phyloP scores from a whole-genome alignment of 2,329 filamentous ascomycete species.

The Gaeumannomyces sp. region DNA sequence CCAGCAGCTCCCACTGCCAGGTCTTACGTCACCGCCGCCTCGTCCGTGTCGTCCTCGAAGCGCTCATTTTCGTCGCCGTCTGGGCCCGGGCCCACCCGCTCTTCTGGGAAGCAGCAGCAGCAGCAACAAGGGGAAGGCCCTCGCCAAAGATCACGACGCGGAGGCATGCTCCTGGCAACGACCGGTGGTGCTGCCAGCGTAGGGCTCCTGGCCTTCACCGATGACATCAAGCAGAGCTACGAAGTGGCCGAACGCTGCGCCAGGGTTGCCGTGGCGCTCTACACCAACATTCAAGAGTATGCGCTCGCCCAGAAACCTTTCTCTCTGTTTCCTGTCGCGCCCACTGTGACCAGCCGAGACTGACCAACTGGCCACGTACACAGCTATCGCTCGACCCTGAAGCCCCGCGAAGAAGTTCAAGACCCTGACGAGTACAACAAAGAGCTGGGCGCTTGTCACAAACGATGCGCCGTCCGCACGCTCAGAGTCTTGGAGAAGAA shows the following conservation, averaged over 20 bases:
- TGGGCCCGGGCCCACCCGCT: background rate
- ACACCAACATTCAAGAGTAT: slow-evolving; percentile 84
- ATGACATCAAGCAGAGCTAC: slow-evolving; percentile 71
- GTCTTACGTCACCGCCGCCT: background rate
- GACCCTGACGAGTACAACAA: slow-evolving; percentile 59
- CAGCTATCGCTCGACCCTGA: slow-evolving; percentile 85
- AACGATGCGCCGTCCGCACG: slow-evolving; percentile 85
- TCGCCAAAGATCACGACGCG: slow-evolving; percentile 16
- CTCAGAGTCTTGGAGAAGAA: slow-evolving; percentile 86
- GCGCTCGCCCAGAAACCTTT: slow-evolving; percentile 2
- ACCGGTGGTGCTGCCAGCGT: slow-evolving; percentile 42
- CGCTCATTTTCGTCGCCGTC: background rate
- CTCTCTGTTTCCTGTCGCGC: background rate
- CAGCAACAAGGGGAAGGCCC: slow-evolving; percentile 13
- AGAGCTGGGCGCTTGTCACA: slow-evolving; percentile 78
- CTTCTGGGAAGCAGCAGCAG: background rate
- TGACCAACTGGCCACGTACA: background rate
- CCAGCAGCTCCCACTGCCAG: background rate
- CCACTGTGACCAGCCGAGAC: background rate
- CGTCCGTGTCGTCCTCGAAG: background rate
- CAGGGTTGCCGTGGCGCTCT: slow-evolving; percentile 68
- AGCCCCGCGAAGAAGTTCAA: slow-evolving; percentile 54
- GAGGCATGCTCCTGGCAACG: slow-evolving; percentile 41
- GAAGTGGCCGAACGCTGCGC: slow-evolving; percentile 70
- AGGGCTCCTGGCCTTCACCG: slow-evolving; percentile 44